phyloP scores from a whole-genome alignment of 768 basidiomycete species.

The Leccinum longicurvipes region DNA sequence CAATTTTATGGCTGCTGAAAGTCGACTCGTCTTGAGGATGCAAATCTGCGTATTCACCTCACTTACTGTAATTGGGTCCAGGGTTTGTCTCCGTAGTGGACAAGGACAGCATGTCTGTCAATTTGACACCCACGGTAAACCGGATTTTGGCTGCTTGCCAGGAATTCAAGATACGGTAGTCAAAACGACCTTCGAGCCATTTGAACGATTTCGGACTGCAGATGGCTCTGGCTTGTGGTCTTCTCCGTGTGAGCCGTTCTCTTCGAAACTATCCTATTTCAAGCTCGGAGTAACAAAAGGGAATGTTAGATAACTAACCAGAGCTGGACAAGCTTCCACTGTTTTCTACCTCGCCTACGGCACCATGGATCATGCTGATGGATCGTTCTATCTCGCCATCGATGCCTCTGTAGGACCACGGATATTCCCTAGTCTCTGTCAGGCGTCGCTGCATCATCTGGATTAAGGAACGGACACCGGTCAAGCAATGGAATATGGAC shows the following conservation, averaged over 20 bases:
- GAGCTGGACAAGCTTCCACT: conserved; percentile 81
- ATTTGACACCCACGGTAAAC: conserved; percentile 85
- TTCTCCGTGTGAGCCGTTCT: conserved; percentile 59
- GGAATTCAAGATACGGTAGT: conserved; percentile 71
- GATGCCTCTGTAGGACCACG: conserved; percentile 86
- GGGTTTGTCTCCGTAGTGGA: conserved; percentile 70
- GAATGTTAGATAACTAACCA: conserved; percentile 72
- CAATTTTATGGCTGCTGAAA: no score
- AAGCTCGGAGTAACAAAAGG: background rate
- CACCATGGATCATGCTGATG: conserved; percentile 73
- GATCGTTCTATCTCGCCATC: conserved; percentile 64
- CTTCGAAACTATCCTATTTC: background rate
- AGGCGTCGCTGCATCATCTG: conserved; percentile 73
- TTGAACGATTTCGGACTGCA: conserved; percentile 79
- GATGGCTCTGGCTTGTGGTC: conserved; percentile 83
- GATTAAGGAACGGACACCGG: conserved; percentile 74
- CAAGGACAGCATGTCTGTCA: conserved; percentile 76
- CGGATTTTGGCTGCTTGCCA: conserved; percentile 73
- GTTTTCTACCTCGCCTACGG: conserved; percentile 73
- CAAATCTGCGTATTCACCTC: no score
- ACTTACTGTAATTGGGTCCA: no score
- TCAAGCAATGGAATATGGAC: conserved; percentile 70
- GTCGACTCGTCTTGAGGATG: no score
- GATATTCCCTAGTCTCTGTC: conserved; percentile 77
- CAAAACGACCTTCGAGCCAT: conserved; percentile 38